A percentile compares a stretch with the other conserved stretches of the same genome.
Conservation (phyloP, 768 basidiomycete genomes). For the Lentinula guzmanii region DNA sequence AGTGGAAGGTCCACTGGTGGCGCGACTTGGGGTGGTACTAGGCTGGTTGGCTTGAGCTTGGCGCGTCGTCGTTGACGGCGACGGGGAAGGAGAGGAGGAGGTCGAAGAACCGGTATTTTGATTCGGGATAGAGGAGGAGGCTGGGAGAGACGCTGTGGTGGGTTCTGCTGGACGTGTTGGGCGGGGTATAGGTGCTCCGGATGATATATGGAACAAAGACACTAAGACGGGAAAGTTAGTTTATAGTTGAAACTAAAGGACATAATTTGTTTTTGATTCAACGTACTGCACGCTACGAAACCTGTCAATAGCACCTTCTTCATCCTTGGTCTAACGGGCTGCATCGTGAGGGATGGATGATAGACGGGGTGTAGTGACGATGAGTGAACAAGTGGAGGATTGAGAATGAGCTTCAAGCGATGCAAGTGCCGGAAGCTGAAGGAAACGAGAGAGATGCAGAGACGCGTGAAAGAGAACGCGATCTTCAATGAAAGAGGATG, state of each 20-base stretch:
- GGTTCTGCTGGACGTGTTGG: neutral
- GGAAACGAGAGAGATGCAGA: neutral
- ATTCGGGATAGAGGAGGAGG: neutral
- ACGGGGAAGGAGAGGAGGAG: neutral
- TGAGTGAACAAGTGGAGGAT: neutral
- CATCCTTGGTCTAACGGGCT: conserved; percentile 1
- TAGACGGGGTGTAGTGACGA: neutral
- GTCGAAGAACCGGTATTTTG: neutral
- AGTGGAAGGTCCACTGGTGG: neutral
- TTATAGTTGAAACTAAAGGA: neutral
- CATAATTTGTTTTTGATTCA: no score
- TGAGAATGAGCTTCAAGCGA: neutral
- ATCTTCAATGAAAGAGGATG: neutral
- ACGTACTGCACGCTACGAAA: conserved; percentile 4
- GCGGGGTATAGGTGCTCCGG: neutral
- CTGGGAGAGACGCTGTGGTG: neutral
- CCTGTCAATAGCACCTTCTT: neutral
- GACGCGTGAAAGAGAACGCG: neutral
- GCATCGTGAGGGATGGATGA: neutral
- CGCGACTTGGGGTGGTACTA: neutral
- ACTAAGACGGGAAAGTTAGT: neutral
- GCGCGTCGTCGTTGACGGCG: neutral
- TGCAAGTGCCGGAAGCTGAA: neutral
- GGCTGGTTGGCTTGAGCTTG: neutral
- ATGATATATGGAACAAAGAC: neutral